phyloP scores from a whole-genome alignment of 257 asterid genomes.

The Solanum pinnatisectum region DNA sequence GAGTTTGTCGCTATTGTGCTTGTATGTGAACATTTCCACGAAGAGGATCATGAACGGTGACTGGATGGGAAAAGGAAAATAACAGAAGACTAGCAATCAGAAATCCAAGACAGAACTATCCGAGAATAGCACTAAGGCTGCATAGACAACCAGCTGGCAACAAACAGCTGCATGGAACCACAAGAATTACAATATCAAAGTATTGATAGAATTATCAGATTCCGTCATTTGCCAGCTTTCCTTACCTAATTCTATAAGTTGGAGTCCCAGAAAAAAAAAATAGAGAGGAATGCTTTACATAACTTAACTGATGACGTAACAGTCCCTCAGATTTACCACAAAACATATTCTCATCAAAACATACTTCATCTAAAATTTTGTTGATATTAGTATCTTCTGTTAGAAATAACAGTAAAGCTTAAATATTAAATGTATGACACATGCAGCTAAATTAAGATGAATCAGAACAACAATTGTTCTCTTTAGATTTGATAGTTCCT shows the following conservation, averaged over 20 bases:
- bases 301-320: neutral
- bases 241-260: neutral
- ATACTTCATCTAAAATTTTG: neutral
- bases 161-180: neutral
- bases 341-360: neutral
- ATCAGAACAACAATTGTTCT: neutral
- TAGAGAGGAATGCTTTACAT: neutral
- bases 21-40: neutral
- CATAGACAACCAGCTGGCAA: neutral
- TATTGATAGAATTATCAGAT: neutral
- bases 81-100: neutral
- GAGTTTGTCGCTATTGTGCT: neutral
- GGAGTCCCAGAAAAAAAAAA: neutral
- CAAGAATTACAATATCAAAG: neutral
- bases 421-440: neutral
- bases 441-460: neutral
- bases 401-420: neutral
- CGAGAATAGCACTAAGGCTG: neutral
- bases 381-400: neutral
- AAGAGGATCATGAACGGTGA: neutral
- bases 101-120: neutral
- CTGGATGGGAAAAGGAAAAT: neutral
- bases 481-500: neutral
- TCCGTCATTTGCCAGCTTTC: neutral
- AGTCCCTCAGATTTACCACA: neutral